phyloP scores from a whole-genome alignment of 805 yeast genomes.

The baker's yeast (Saccharomyces cerevisiae) region DNA sequence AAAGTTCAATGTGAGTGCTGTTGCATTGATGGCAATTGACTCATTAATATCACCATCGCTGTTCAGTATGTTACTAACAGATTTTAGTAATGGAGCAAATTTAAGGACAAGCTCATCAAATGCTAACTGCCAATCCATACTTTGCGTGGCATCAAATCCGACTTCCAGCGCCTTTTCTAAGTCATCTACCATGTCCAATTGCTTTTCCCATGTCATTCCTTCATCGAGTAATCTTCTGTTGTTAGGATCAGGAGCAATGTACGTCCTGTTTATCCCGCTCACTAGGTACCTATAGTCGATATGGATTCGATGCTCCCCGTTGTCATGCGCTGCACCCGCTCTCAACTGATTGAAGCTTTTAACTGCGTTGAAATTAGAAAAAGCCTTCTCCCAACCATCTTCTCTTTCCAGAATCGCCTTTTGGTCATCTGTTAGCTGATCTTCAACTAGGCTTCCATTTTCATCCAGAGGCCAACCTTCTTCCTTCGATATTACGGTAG shows the following conservation, averaged over 20 bases:
- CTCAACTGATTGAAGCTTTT: slow-evolving; percentile 37
- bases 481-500: slow-evolving; percentile 17
- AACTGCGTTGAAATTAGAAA: slow-evolving; percentile 24
- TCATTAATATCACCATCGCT: slow-evolving; percentile 7
- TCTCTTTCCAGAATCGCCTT: slow-evolving; percentile 18
- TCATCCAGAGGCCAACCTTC: slow-evolving; percentile 28
- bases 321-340: slow-evolving; percentile 41
- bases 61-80: slow-evolving; percentile 34
- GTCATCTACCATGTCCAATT: slow-evolving; percentile 30
- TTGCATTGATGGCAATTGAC: slow-evolving; percentile 28
- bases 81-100: slow-evolving; percentile 43
- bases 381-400: slow-evolving; percentile 16
- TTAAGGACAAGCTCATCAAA: slow-evolving; percentile 42
- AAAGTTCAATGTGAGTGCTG: slow-evolving; percentile 37
- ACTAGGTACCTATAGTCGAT: slow-evolving; percentile 46
- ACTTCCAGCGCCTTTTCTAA: slow-evolving; percentile 27
- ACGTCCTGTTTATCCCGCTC: slow-evolving; percentile 46
- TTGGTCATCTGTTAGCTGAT: slow-evolving; percentile 17
- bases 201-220: slow-evolving; percentile 30
- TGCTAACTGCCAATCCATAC: slow-evolving; percentile 50
- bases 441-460: slow-evolving; percentile 14
- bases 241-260: slow-evolving; percentile 42
- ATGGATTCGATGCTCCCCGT: slow-evolving; percentile 41
- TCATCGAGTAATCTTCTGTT: slow-evolving; percentile 31
- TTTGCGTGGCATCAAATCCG: slow-evolving; percentile 33